These are phyloP conservation scores for Leccinum pachyderme DNA, from an alignment of 1,284 basidiomycete genomes.

Conservation along the genomic window DNA sequence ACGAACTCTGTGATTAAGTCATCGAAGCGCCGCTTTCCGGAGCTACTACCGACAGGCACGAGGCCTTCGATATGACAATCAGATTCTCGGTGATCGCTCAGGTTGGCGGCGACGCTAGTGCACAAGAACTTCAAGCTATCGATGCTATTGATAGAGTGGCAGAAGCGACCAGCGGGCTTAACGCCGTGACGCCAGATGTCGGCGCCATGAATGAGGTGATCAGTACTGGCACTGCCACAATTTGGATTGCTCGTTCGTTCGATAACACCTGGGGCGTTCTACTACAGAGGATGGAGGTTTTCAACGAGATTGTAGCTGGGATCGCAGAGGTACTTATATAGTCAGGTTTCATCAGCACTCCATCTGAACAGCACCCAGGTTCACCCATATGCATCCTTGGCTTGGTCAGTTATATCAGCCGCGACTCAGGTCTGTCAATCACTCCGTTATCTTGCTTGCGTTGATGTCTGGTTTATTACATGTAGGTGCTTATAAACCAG, in stretches of 20 bases:
- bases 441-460: not conserved
- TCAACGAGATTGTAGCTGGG: not conserved
- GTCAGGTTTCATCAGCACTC: not conserved
- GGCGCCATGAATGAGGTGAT: not conserved
- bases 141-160: not conserved
- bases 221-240: not conserved
- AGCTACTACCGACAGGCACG: not conserved
- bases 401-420: not conserved
- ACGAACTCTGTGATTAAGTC: not conserved
- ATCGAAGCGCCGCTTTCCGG: not conserved
- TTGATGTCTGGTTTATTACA: no score
- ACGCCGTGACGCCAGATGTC: not conserved
- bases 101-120: not conserved
- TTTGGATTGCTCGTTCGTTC: not conserved
- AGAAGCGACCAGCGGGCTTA: not conserved
- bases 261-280: not conserved
- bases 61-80: not conserved
- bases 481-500: not conserved
- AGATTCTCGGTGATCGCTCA: not conserved
- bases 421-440: not conserved
- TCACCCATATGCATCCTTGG: not conserved
- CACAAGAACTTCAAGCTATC: not conserved
- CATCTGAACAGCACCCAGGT: not conserved
- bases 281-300: not conserved
- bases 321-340: not conserved